Evolutionary conservation across 2,329 filamentous ascomycete genomes (phyloP), one percentile per base, ranked within the genome.

Genomic region (Aspergillus spinulosporus): DNA sequence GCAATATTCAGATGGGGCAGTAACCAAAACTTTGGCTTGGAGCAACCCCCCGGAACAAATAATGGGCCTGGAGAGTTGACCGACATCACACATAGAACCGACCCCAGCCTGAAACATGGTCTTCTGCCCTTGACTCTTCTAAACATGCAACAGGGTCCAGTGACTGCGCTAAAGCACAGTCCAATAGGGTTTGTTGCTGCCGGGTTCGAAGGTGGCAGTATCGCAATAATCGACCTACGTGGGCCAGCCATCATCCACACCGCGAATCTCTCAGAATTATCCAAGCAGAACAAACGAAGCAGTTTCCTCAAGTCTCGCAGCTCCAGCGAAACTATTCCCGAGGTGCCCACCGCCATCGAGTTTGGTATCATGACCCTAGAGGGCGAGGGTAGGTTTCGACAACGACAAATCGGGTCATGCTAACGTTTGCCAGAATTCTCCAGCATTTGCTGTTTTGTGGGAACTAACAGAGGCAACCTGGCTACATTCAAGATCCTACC

Each of bases 361-460:
- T 99, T 97, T 75, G 91, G 90, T 52, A 90, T 96, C 46, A 88
- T 99, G 86, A 95, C 89, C 2, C 77, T 97, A 3, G 94, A 97
- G 43, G 89, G 88, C n/a, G 93, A 97, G 68, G 86, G 79, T 82
- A 73, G 63, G 70, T 21, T 26, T n/a, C 21, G 12, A 40, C 28
- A 34, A n/a, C 15, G 21, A 9, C 21, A 14, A 29, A 6, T n/a
- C n/a, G 8, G 21, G 2, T 1, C 14, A 39, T 44, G 48, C 69
- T 76, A 58, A 77, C 54, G 3, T 26, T 9, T 14, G 32, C 5
- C 54, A 81, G 84, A 90, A 62, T 99, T 96, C 71, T 97, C 94
- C 1, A 97, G 92, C 67, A 96, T 99, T 55, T 85, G 88, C 57
- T 89, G 94, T 63, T 95, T 97, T 64, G 89, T 95, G 1, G 94